Base-by-base conservation (phyloP, 768 basidiomycete species). In the Auriscalpium vulgare region DNA sequence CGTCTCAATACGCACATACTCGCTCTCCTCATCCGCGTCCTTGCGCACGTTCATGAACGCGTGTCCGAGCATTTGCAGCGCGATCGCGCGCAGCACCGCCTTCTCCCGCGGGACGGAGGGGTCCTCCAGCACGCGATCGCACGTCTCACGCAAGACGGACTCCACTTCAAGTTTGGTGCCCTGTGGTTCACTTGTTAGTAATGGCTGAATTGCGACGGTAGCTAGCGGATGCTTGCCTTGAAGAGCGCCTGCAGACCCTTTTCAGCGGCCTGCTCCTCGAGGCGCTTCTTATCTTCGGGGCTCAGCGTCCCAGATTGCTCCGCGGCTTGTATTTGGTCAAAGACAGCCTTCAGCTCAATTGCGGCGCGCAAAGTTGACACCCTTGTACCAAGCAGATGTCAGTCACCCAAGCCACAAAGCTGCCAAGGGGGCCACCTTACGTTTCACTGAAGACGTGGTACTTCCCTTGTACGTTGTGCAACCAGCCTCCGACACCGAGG, bases 371-470 rank as follows among this genome's bases (percentile, higher is more conserved):
- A 70, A 0, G 91, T 93, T 9, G 90, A 92, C 14, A 93, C 88
- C 8, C 88, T 91, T 13, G 43, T n/a, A n/a, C n/a, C n/a, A 37
- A 21, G 43, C 50, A 38, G 59, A n/a, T 60, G 58, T 45, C 23
- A 47, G 48, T 51, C 16, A 47, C 40, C 9, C 29, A 47, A 17
- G 2, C 11, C 17, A 2, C 14, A 40, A 2, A 52, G 35, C 53
- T 34, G 40, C 11, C 17, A 13, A 21, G 13, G 29, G 47, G 48
- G 45, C n/a, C 4, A 1, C 75, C 88, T 62, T 60, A 90, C 88
- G 91, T 93, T 74, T 94, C 91, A 67, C 90, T 92, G 70, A 95
- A 89, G 16, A 94, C 87, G 65, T 95, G 91, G 50, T 92, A 94
- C 72, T 91, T 93, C 11, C 88, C 89, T 68, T 91, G 89, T 3